Evolutionary conservation across 495 filamentous ascomycete species (phyloP), one percentile per base, ranked within the genome.

Genomic region (Penicillium antarcticum): DNA sequence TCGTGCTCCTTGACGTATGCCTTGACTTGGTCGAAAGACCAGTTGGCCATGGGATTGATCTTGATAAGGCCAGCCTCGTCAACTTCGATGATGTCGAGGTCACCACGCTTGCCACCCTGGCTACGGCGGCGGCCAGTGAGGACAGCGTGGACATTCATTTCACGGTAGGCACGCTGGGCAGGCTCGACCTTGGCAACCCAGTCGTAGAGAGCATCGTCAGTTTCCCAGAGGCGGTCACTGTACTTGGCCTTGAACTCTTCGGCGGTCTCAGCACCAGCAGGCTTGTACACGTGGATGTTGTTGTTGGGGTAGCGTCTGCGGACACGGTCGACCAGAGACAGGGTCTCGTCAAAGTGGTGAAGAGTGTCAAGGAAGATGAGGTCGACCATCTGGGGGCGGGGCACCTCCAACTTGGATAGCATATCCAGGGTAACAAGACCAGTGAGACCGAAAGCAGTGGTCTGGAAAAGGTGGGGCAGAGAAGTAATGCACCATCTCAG

Each of bases 161-260:
- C 88, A 5, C 82, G 72, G 70, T 97, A 98, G 11, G 94, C 90
- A 42, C 94, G 87, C 72, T 97, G 88, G 43, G 89, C 88, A 12
- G 94, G 95, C 76, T 98, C 94, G 16, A 97, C 94, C 74, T 98
- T 98, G 71, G 92, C 94, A 42, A 91, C 77, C 81, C 87, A 98
- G 80, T 98, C 94, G 73, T 98, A 98, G 35, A 90, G 79, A 60
- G 96, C 87, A 35, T 91, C 79, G 48, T 92, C 87, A 9, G 76
- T 80, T 63, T 96, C 87, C 87, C 92, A 98, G 12, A 98, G 77
- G 43, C 81, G 83, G 63, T 85, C 75, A 64, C 95, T 92, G 64
- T 96, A 87, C 62, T 82, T 84, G 45, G 78, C 70, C 63, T 87
- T 85, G 62, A 98, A 97, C 43, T 96, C 85, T 17, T 79, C 77